Base-by-base conservation (phyloP, 805 yeast genomes). In the Candida endomychidarum region DNA sequence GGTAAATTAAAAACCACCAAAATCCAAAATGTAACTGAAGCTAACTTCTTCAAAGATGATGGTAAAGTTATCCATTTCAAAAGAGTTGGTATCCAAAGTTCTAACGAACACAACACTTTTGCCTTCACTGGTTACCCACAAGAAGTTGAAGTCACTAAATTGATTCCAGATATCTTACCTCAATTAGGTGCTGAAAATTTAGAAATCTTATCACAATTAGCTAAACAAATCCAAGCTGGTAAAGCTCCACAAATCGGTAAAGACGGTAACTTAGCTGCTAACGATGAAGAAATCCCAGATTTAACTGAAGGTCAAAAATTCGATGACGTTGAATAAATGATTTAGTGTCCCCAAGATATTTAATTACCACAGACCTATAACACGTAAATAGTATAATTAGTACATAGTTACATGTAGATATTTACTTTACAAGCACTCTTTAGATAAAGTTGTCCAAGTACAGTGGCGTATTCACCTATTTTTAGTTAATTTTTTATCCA, bases 171-270 rank as follows among this genome's bases (percentile, higher is more conserved):
- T 70, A 88, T 91, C 70, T 80, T 91, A 64, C 90, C 96, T 57
- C 96, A 90, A 77, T 79, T 91, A 72, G 96, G 97, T 61, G 86
- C 96, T 54, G 98, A 91, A 71, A 86, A 93, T 72, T 81, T 88
- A 65, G 86, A 83, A 64, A 82, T 87, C 70, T 78, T 91, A 69
- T 83, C 87, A 65, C 78, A 83, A 72, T 77, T 91, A 67, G 96
- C 97, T 49, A 86, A 86, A 71, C 90, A 86, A 68, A 71, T 86
- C 68, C 90, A 87, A 75, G 70, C 72, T 42, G 80, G 74, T 46
- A 75, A 68, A 55, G 72, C 72, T 38, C 78, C 73, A 35, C 64
- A 66, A 49, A 72, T 63, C 47, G 45, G 38, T 40, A 39, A 35
- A 34, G 70, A 65, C 49, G 75, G 70, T 43, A 71, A 61, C 51